phyloP scores from a whole-genome alignment of 352 stramenopile species.

The Paralagenidium karlingii region DNA sequence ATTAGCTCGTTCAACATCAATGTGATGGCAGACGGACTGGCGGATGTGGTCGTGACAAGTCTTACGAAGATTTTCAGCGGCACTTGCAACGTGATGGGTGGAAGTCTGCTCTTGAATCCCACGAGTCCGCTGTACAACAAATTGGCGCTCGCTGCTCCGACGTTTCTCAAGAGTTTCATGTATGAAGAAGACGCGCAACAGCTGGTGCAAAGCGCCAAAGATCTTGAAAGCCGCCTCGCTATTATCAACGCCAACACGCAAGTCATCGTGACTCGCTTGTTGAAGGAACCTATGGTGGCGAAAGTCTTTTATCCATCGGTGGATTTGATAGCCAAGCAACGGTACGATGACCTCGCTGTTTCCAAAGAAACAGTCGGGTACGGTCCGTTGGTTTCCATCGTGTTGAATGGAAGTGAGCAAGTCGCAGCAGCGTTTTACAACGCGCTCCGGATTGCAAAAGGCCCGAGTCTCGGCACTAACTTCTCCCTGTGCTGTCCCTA shows the following conservation, averaged over 20 bases:
- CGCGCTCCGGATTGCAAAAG: conserved; percentile 67
- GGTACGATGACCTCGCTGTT: conserved; percentile 20
- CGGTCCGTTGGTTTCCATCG: conserved; percentile 81
- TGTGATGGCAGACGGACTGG: conserved; percentile 51
- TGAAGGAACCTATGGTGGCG: conserved; percentile 64
- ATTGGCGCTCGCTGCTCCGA: conserved; percentile 6
- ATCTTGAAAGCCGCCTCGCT: conserved; percentile 60
- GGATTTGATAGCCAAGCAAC: too few relatives aligned
- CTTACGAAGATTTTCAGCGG: conserved; percentile 92
- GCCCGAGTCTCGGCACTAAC: conserved; percentile 87
- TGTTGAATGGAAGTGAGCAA: conserved; percentile 62
- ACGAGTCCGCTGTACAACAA: conserved; percentile 24
- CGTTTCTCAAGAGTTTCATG: conserved; percentile 43
- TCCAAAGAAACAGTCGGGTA: conserved; percentile 23
- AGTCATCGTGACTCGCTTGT: conserved; percentile 53
- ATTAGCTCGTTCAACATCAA: conserved; percentile 88
- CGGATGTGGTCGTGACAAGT: conserved; percentile 86
- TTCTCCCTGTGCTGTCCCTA: conserved; percentile 91
- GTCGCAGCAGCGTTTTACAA: conserved; percentile 83
- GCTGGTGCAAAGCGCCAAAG: conserved; percentile 31
- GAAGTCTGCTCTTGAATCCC: conserved; percentile 83
- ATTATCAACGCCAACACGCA: conserved; percentile 74
- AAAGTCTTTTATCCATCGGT: conserved; percentile 78
- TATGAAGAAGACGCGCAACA: conserved; percentile 38
- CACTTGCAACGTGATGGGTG: conserved; percentile 84